Percentiles rank a stretch among this genome's conserved stretches.
These are phyloP conservation scores for Didymella glomerata DNA, from an alignment of 2,329 filamentous ascomycete genomes.

Conservation along the genomic window DNA sequence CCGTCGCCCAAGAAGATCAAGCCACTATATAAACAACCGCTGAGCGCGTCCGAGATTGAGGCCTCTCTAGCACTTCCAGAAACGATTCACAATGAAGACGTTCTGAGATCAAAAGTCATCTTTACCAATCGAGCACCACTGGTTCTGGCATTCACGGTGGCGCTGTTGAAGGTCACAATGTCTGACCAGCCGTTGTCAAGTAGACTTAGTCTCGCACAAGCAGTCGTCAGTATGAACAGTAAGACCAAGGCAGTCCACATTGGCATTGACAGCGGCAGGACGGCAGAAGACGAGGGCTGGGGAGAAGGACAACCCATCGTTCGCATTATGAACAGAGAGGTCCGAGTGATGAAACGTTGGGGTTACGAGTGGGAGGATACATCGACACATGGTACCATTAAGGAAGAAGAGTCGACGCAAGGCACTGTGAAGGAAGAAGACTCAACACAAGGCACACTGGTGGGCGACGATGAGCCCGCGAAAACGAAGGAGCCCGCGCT, in stretches of 20 bases:
- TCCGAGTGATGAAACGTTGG: conserved; percentile 78
- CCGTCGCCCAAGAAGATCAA: conserved; percentile 51
- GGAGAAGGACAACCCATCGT: conserved; percentile 78
- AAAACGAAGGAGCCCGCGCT: conserved; percentile 57
- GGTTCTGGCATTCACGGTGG: conserved; percentile 80
- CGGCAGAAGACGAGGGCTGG: conserved; percentile 75
- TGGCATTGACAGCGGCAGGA: conserved; percentile 71
- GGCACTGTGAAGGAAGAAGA: conserved; percentile 12
- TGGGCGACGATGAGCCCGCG: conserved; percentile 3
- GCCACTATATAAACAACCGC: conserved; percentile 40
- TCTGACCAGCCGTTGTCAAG: conserved; percentile 86
- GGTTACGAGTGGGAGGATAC: conserved; percentile 64
- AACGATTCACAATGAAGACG: conserved; percentile 64
- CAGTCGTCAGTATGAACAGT: conserved; percentile 83
- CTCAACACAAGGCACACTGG: conserved; percentile 20
- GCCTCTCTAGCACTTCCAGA: conserved; percentile 67
- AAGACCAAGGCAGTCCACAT: conserved; percentile 77
- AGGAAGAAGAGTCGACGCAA: conserved; percentile 8
- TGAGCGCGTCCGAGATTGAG: conserved; percentile 67
- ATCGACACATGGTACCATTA: not conserved
- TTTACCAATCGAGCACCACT: conserved; percentile 83
- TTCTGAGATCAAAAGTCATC: conserved; percentile 66
- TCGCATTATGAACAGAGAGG: conserved; percentile 74
- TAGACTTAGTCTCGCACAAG: conserved; percentile 81
- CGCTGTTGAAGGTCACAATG: conserved; percentile 80